Conservation (phyloP, 2,329 filamentous ascomycete genomes). For the Botrytis byssoidea region DNA sequence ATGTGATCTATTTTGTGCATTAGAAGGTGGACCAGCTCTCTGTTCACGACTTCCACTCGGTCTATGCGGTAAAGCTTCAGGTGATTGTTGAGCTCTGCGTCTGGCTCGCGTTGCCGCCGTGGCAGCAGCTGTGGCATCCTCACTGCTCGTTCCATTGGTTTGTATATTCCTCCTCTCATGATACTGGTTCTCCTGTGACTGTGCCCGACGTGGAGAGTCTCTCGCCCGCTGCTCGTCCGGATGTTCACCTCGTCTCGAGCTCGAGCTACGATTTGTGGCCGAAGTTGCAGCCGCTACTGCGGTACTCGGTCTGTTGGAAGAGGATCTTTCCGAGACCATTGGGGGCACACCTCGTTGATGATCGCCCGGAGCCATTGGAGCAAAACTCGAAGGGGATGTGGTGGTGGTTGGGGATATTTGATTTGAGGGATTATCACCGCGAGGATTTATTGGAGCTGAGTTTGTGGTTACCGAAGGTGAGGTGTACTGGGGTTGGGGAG, state of each 20-base stretch:
- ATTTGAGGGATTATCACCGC: conserved; percentile 37
- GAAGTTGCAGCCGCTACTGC: conserved; percentile 38
- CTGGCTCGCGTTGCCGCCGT: conserved; percentile 46
- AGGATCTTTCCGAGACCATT: conserved; percentile 76
- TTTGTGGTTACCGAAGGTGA: conserved; percentile 30
- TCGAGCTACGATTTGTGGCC: conserved; percentile 31
- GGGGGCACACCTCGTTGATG: conserved; percentile 63
- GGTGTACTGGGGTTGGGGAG: conserved; percentile 35
- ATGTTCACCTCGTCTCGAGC: conserved; percentile 27
- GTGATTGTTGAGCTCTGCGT: conserved; percentile 46
- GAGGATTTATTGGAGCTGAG: conserved; percentile 25
- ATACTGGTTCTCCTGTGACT: conserved; percentile 32
- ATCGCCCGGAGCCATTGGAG: conserved; percentile 43
- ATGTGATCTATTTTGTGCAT: conserved; percentile 36
- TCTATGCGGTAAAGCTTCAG: conserved; percentile 46
- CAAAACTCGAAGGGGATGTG: conserved; percentile 41
- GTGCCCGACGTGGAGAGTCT: conserved; percentile 29
- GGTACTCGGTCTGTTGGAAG: conserved; percentile 55
- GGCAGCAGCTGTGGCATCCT: conserved; percentile 39
- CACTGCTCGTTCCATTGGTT: conserved; percentile 42
- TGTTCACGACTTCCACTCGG: conserved; percentile 44
- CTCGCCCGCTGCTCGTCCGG: conserved; percentile 28
- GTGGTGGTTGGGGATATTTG: conserved; percentile 44
- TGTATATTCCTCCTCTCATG: conserved; percentile 42
- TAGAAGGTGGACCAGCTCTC: conserved; percentile 39